These are phyloP conservation scores for Trichosporon asahii DNA, from an alignment of 1,284 basidiomycete species.

Conservation along the genomic window DNA sequence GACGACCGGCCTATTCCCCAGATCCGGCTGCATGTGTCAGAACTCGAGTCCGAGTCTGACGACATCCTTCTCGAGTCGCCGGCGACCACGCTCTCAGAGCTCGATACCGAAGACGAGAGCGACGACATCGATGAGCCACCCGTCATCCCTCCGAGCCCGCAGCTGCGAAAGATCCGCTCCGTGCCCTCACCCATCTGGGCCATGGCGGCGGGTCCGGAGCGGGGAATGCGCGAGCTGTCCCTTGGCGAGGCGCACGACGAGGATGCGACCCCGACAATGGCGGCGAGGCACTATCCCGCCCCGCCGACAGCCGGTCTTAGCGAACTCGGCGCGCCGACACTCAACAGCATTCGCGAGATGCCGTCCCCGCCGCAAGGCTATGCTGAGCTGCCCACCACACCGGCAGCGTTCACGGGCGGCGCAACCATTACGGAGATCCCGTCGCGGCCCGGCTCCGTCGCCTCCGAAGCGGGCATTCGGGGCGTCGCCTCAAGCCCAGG, in stretches of 20 bases:
- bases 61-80: slow-evolving; percentile 14
- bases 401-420: not conserved
- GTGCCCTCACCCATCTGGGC: slow-evolving; percentile 50
- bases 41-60: not conserved
- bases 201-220: slow-evolving; percentile 31
- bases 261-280: slow-evolving; percentile 17
- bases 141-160: slow-evolving; percentile 39
- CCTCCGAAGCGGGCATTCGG: not conserved
- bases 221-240: slow-evolving; percentile 35
- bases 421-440: slow-evolving; percentile 13
- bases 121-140: not conserved
- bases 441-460: not conserved
- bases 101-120: slow-evolving; percentile 30
- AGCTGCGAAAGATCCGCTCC: slow-evolving; percentile 30
- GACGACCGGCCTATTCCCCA: slow-evolving; percentile 47
- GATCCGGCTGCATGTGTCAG: slow-evolving; percentile 40
- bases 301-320: not conserved
- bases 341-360: not conserved
- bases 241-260: slow-evolving; percentile 31
- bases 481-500: slow-evolving; percentile 14
- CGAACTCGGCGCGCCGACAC: not conserved
- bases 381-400: not conserved
- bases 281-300: not conserved
- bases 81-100: slow-evolving; percentile 20
- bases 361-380: not conserved